Evolutionary conservation across 2,329 filamentous ascomycete genomes (phyloP).

Genomic region (Madurella fahalii): DNA sequence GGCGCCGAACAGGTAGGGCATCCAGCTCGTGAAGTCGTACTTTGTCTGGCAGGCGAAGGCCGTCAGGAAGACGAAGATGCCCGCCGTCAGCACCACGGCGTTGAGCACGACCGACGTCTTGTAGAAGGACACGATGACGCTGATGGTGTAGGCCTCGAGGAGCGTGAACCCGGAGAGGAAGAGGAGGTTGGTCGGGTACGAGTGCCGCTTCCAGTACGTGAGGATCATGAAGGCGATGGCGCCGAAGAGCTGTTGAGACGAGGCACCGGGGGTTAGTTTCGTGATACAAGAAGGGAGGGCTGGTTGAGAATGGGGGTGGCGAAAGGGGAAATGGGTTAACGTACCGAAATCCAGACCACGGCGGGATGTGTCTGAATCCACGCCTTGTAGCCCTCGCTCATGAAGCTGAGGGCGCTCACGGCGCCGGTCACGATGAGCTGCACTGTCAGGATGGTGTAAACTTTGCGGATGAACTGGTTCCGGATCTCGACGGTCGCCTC

Average conservation of each 20-base stretch:
- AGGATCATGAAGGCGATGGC: constrained; percentile 79
- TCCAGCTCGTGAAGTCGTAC: constrained; percentile 97
- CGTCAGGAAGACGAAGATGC: constrained; percentile 74
- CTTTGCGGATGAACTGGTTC: constrained; percentile 95
- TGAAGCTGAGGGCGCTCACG: constrained; percentile 82
- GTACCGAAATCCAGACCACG: constrained; percentile 78
- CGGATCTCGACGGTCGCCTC: constrained; percentile 94
- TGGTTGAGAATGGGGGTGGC: constrained; percentile 2
- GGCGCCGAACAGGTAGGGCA: constrained; percentile 86
- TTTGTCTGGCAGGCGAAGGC: constrained; percentile 95
- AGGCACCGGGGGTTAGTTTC: too few relatives aligned
- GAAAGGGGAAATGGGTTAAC: constrained; percentile 26
- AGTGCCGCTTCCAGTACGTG: constrained; percentile 94
- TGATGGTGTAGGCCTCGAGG: constrained; percentile 89
- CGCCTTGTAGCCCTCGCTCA: constrained; percentile 68
- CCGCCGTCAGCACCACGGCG: constrained; percentile 82
- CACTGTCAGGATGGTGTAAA: constrained; percentile 95
- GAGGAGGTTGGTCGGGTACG: constrained; percentile 88
- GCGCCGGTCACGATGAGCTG: constrained; percentile 82
- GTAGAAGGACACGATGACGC: constrained; percentile 89
- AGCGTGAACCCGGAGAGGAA: constrained; percentile 89
- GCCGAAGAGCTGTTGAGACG: constrained; percentile 58
- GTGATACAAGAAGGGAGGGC: background rate
- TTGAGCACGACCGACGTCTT: constrained; percentile 79
- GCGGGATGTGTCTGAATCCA: constrained; percentile 85